These are phyloP conservation scores for Erythrophleum fordii DNA, from an alignment of 306 rosid species.

Conservation along the genomic window DNA sequence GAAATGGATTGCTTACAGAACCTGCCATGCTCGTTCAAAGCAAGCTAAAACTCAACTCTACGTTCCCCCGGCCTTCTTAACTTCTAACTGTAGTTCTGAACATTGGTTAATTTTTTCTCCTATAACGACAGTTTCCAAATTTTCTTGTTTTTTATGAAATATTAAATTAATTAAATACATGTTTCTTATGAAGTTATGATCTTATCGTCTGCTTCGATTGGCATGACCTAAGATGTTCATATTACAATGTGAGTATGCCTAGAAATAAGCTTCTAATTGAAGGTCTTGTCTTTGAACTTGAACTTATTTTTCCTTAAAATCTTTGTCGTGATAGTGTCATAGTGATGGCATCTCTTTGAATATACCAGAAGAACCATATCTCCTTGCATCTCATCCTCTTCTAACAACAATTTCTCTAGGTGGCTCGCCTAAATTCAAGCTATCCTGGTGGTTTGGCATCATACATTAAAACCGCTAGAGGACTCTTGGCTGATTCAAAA, in stretches of 20 bases:
- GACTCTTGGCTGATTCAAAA: conserved; percentile 85
- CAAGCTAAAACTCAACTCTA: not conserved
- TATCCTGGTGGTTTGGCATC: conserved; percentile 87
- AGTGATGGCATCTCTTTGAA: not conserved
- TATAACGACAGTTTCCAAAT: not conserved
- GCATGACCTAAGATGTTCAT: not conserved
- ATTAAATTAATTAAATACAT: not conserved
- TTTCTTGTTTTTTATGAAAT: not conserved
- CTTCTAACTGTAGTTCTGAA: not conserved
- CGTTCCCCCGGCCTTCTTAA: not conserved
- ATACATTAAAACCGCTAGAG: conserved; percentile 78
- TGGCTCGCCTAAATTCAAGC: conserved; percentile 72
- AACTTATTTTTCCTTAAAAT: not conserved
- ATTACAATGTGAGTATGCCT: not conserved
- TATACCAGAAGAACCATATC: not conserved
- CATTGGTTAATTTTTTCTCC: not conserved
- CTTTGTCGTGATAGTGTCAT: not conserved
- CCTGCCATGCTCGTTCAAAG: not conserved
- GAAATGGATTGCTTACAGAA: not conserved
- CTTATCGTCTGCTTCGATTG: not conserved
- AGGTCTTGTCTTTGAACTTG: not conserved
- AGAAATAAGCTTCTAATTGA: not conserved
- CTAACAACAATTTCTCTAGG: conserved; percentile 54
- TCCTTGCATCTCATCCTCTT: not conserved
- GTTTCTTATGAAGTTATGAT: not conserved